Conservation (phyloP, 2,329 filamentous ascomycete species). For the Penicillium hesseltinei region DNA sequence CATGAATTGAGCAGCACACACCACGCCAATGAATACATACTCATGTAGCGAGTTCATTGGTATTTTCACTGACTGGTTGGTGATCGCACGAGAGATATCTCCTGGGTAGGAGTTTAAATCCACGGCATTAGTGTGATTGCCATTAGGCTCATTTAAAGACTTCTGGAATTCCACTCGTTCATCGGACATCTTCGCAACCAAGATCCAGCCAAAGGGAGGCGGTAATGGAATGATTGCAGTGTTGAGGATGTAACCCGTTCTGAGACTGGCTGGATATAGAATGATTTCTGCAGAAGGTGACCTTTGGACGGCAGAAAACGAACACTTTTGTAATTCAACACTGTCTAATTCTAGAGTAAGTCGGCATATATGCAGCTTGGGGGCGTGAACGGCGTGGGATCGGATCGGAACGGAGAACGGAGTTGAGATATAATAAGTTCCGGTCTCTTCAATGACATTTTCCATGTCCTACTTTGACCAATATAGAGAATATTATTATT, state of each 20-base stretch:
- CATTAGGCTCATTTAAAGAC: background rate
- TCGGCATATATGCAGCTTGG: background rate
- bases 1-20: slow-evolving; percentile 38
- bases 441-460: background rate
- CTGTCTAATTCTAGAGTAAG: background rate
- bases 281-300: background rate
- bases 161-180: background rate
- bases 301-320: background rate
- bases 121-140: background rate
- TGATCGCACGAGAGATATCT: background rate
- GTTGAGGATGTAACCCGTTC: background rate
- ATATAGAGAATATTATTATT: background rate
- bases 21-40: slow-evolving; percentile 27
- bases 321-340: background rate
- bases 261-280: background rate
- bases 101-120: background rate
- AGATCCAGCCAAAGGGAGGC: background rate
- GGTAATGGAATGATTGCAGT: too few relatives aligned
- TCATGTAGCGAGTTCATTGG: background rate
- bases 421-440: background rate
- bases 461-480: background rate
- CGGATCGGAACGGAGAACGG: background rate
- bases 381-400: background rate
- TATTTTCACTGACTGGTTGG: background rate
- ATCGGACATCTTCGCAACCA: background rate